These are phyloP conservation scores for Arabidopsis lyrata DNA, from an alignment of 441 rosid genomes.

Conservation along the genomic window DNA sequence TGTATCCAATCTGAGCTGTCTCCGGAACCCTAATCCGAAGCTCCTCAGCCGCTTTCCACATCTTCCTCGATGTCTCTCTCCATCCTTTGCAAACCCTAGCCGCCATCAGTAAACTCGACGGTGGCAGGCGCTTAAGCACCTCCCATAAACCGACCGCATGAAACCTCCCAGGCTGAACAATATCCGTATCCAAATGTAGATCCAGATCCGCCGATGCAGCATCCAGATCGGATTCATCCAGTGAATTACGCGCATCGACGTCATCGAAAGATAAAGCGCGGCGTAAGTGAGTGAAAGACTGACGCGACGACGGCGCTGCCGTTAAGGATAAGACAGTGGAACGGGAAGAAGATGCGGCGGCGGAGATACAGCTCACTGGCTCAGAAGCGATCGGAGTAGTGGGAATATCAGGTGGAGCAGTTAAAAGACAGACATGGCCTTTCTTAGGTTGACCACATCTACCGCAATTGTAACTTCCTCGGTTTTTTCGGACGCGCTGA, in stretches of 20 bases:
- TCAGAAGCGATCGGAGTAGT: conserved; percentile 37
- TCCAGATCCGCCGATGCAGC: conserved; percentile 53
- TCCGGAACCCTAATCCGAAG: conserved; percentile 75
- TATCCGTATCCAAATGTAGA: conserved; percentile 38
- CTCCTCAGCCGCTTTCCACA: conserved; percentile 92
- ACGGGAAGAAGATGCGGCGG: conserved; percentile 47
- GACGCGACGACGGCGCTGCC: conserved; percentile 47
- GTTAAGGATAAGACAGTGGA: conserved; percentile 42
- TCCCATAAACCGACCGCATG: conserved; percentile 75
- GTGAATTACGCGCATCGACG: conserved; percentile 56
- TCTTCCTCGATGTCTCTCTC: conserved; percentile 73
- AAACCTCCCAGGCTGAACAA: conserved; percentile 54
- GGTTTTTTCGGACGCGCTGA: conserved; percentile 56
- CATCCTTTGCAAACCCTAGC: conserved; percentile 85
- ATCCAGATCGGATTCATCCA: conserved; percentile 50
- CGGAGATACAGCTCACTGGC: conserved; percentile 36
- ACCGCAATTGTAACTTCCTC: conserved; percentile 94
- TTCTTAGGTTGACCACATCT: conserved; percentile 96
- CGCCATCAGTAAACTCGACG: conserved; percentile 68
- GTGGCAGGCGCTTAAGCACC: conserved; percentile 77
- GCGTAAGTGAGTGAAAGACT: conserved; percentile 58
- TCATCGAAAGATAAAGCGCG: conserved; percentile 90
- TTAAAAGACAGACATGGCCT: conserved; percentile 70
- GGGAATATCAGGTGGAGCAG: conserved; percentile 46
- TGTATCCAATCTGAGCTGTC: conserved; percentile 67